These are phyloP conservation scores for Hypoxylon lienhwacheense DNA, from an alignment of 495 filamentous ascomycete species.

Conservation along the genomic window DNA sequence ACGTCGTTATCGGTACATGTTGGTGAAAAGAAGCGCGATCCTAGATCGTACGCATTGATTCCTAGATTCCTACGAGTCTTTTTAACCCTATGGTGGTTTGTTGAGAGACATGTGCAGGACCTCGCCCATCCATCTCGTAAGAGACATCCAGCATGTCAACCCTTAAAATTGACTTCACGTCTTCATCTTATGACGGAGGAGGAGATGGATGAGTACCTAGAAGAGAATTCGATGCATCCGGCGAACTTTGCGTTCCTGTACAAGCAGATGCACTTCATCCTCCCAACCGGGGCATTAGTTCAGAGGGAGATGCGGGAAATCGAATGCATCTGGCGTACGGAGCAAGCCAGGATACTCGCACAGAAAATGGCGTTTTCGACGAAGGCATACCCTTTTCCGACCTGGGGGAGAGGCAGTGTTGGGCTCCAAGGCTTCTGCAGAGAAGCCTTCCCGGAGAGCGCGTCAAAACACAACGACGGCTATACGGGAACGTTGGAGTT, in stretches of 20 bases:
- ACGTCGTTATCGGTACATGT: conserved; percentile 15
- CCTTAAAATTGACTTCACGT: background rate
- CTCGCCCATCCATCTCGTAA: conserved; percentile 12
- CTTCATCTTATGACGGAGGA: background rate
- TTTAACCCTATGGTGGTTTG: conserved; percentile 25
- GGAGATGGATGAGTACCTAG: background rate
- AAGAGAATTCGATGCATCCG: background rate
- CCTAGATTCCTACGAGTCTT: conserved; percentile 5
- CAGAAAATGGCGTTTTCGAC: conserved; percentile 2
- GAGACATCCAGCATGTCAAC: background rate
- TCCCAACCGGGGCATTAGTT: background rate
- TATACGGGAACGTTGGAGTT: conserved; percentile 24
- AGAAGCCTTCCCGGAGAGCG: background rate
- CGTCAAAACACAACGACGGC: conserved; percentile 9
- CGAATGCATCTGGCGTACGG: conserved; percentile 10
- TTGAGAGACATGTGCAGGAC: background rate
- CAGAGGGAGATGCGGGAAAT: background rate
- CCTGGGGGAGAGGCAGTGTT: conserved; percentile 9
- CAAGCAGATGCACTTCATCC: conserved; percentile 1
- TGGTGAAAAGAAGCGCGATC: background rate
- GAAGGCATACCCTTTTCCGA: background rate
- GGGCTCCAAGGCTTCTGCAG: conserved; percentile 19
- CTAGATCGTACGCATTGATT: background rate
- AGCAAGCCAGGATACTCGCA: background rate
- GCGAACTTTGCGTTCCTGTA: background rate